Evolutionary conservation across 768 basidiomycete species (phyloP).

Genomic region (Psilocybe subaeruginosa): DNA sequence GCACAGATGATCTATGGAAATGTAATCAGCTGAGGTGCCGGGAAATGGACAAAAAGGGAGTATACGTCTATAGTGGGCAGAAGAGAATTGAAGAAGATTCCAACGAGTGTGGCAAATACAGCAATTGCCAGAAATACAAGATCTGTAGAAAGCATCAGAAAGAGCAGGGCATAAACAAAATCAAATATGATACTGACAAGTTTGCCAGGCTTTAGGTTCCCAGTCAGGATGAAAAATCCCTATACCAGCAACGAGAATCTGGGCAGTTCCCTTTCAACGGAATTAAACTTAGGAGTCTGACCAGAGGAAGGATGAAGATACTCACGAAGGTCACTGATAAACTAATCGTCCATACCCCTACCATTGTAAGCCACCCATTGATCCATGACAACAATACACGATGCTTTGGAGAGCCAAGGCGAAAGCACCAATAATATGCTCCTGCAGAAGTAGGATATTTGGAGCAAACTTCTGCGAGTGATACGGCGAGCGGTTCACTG

Average conservation of each 20-base stretch:
- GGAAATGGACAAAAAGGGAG: neutral
- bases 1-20: conserved; percentile 53
- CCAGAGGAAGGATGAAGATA: neutral
- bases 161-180: neutral
- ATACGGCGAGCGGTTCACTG: conserved; percentile 51
- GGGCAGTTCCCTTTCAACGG: conserved; percentile 50
- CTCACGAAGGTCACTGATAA: conserved; percentile 65
- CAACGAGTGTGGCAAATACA: conserved; percentile 47
- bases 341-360: conserved; percentile 72
- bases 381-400: conserved; percentile 63
- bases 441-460: conserved; percentile 66
- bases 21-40: neutral
- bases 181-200: conserved; percentile 39
- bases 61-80: conserved; percentile 54
- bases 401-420: conserved; percentile 54
- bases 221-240: conserved; percentile 62
- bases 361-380: conserved; percentile 69
- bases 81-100: conserved; percentile 57
- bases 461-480: conserved; percentile 61
- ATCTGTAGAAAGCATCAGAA: conserved; percentile 32
- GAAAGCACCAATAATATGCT: conserved; percentile 70
- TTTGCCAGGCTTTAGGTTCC: conserved; percentile 62
- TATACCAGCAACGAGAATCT: conserved; percentile 60
- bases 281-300: neutral
- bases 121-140: conserved; percentile 61